A percentile compares a stretch with the other conserved stretches of the same genome.
Conservation (phyloP, 2,329 filamentous ascomycete genomes). For the Clathrospora elynae region DNA sequence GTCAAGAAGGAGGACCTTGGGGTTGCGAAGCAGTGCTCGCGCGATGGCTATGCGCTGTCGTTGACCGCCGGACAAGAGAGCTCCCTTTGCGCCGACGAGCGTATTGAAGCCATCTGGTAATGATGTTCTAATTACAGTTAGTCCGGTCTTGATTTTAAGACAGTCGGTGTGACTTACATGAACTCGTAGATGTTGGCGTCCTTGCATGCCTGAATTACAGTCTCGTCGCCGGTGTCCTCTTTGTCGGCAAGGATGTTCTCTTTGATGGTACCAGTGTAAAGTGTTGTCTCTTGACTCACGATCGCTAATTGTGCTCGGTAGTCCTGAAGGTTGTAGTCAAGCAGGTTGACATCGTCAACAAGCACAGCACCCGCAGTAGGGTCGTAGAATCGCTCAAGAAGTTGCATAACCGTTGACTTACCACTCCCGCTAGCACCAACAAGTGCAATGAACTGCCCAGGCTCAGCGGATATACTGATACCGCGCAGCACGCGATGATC, state of each 20-base stretch:
- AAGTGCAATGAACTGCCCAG: slow-evolving; percentile 83
- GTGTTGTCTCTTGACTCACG: slow-evolving; percentile 92
- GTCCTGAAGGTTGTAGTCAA: slow-evolving; percentile 74
- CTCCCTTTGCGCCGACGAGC: slow-evolving; percentile 83
- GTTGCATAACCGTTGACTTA: slow-evolving; percentile 89
- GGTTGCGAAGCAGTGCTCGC: slow-evolving; percentile 86
- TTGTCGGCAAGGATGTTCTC: slow-evolving; percentile 77
- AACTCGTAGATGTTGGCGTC: slow-evolving; percentile 58
- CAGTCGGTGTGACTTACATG: slow-evolving; percentile 27
- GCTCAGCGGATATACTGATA: slow-evolving; percentile 72
- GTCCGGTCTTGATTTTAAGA: background rate
- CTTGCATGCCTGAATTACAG: slow-evolving; percentile 77
- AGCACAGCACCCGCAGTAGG: slow-evolving; percentile 78
- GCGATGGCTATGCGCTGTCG: slow-evolving; percentile 96
- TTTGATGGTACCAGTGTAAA: slow-evolving; percentile 89
- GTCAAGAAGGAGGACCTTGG: slow-evolving; percentile 71
- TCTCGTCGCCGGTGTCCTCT: slow-evolving; percentile 71
- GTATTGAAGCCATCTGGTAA: slow-evolving; percentile 77
- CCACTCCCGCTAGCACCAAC: slow-evolving; percentile 95
- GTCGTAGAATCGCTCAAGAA: slow-evolving; percentile 95
- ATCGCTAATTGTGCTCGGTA: slow-evolving; percentile 86
- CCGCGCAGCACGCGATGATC: slow-evolving; percentile 92
- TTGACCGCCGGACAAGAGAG: slow-evolving; percentile 70
- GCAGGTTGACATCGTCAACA: slow-evolving; percentile 83
- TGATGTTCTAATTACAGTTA: slow-evolving; percentile 29